phyloP scores from a whole-genome alignment of 2,329 filamentous ascomycete species.

The Pestalotiopsis sp. region DNA sequence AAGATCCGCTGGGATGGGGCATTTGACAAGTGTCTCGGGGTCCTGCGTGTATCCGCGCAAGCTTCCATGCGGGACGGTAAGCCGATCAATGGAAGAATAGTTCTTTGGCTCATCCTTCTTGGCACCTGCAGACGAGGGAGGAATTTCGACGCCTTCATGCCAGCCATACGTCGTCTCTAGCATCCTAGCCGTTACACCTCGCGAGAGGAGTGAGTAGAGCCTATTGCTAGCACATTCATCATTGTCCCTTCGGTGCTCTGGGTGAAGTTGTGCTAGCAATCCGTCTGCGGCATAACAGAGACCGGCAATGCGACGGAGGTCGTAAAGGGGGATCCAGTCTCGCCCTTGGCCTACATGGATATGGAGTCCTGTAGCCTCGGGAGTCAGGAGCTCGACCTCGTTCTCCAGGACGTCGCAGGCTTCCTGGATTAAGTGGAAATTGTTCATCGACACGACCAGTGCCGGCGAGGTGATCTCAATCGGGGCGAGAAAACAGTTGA shows the following conservation, averaged over 20 bases:
- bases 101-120: too few relatives aligned
- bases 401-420: background rate
- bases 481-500: too few relatives aligned
- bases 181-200: background rate
- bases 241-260: background rate
- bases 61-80: too few relatives aligned
- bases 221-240: background rate
- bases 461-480: background rate
- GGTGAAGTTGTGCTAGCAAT: background rate
- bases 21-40: too few relatives aligned
- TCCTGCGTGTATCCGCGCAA: too few relatives aligned
- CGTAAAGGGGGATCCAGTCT: background rate
- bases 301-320: background rate
- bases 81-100: too few relatives aligned
- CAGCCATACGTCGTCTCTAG: background rate
- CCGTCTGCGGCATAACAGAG: background rate
- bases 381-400: background rate
- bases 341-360: background rate
- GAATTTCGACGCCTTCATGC: background rate
- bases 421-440: background rate
- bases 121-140: background rate
- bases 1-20: background rate
- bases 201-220: background rate
- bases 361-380: background rate
- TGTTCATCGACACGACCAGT: background rate